Evolutionary conservation across 2,329 filamentous ascomycete species (phyloP), one percentile per base, ranked within the genome.

Genomic region (Plenodomus tracheiphilus): DNA sequence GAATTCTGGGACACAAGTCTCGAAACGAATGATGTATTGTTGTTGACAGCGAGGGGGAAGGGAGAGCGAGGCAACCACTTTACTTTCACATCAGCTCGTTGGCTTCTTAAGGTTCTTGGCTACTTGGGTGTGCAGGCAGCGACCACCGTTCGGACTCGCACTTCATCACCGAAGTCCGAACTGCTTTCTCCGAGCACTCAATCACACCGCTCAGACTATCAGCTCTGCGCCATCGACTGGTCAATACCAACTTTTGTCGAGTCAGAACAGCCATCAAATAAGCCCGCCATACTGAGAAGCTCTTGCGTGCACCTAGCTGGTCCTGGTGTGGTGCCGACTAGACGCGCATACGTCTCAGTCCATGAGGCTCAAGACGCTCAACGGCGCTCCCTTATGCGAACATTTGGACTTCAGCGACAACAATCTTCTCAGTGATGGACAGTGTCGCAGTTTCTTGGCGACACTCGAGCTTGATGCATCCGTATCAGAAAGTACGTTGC

Each of bases 371-470:
- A 69, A 65, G 44, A 77, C 83, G 51, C 70, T 85, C 46, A 77
- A 80, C 45, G 87, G 87, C 19, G 85, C 86, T n/a, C 87, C 87
- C 2, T 70, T 78, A 28, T 65, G 73, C 22, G 71, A 70, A 9
- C 70, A 74, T 19, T 75, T 90, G 18, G 69, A 78, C 35, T 88
- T 85, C 81, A 68, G 77, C 39, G 66, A 79, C 11, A 58, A 71
- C 1, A 60, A 66, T n/a, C 76, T 89, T 34, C 71, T 85, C 16
- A 62, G 77, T 37, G 67, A 82, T n/a, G 64, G 77, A 7, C 64
- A 66, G 11, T 81, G 82, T 56, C 60, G 70, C 16, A 1, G 4
- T 11, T 50, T 51, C 10, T 10, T 32, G 13, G 28, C 28, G 8
- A 4, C 7, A 15, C 4, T 4, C 13, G 69, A 70, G 1, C 66